Evolutionary conservation across 2,329 filamentous ascomycete species (phyloP).

Genomic region (Penicillium sp.): DNA sequence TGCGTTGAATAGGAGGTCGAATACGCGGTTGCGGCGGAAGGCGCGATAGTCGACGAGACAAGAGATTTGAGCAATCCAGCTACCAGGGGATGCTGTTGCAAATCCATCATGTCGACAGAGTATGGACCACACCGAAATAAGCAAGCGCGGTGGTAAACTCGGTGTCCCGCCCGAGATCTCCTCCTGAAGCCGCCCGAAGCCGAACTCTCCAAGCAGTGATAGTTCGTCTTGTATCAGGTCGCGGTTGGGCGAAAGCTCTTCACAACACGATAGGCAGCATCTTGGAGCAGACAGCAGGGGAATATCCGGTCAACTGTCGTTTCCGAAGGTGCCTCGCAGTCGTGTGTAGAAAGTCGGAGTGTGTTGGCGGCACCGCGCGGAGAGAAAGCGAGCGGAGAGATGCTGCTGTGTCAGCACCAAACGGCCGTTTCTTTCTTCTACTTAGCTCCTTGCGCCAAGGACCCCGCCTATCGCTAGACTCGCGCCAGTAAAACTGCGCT

Average conservation of each 20-base stretch:
- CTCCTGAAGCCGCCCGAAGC: slow-evolving; percentile 11
- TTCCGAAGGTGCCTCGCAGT: slow-evolving; percentile 17
- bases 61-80: slow-evolving; percentile 39
- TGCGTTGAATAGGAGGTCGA: slow-evolving; percentile 27
- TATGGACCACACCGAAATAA: slow-evolving; percentile 3
- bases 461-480: slow-evolving; percentile 4
- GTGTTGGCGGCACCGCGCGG: slow-evolving; percentile 20
- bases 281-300: slow-evolving; percentile 13
- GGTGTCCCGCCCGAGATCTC: slow-evolving; percentile 14
- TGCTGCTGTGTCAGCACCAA: slow-evolving; percentile 34
- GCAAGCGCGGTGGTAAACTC: slow-evolving; percentile 6
- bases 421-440: not conserved
- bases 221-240: slow-evolving; percentile 19
- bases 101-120: slow-evolving; percentile 33
- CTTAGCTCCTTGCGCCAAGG: slow-evolving; percentile 22
- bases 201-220: slow-evolving; percentile 17
- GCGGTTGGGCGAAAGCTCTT: slow-evolving; percentile 22
- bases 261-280: slow-evolving; percentile 28
- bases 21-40: slow-evolving; percentile 28
- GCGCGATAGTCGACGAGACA: slow-evolving; percentile 31
- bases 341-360: slow-evolving; percentile 16
- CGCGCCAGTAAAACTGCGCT: slow-evolving; percentile 14
- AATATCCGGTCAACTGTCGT: slow-evolving; percentile 10
- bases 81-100: slow-evolving; percentile 35
- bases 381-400: slow-evolving; percentile 19